Evolutionary conservation across 2,329 filamentous ascomycete genomes (phyloP).

Genomic region (Monosporascus sp.): DNA sequence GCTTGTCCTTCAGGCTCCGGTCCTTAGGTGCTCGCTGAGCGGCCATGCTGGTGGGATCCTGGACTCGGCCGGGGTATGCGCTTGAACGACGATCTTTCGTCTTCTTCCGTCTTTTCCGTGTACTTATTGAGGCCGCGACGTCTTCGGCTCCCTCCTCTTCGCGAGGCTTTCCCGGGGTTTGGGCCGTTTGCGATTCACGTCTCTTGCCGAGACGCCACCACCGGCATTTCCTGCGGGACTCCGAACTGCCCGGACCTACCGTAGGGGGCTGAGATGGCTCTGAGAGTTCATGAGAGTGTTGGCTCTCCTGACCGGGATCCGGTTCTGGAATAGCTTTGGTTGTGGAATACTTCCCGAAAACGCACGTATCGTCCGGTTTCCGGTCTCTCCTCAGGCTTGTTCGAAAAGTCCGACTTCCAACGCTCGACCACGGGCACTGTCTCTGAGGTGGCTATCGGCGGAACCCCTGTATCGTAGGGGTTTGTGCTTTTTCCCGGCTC

Average conservation of each 20-base stretch:
- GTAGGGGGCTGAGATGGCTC: neutral
- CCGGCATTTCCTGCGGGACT: neutral
- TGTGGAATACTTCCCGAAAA: neutral
- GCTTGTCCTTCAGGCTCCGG: neutral
- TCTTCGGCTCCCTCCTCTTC: neutral
- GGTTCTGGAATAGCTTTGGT: neutral
- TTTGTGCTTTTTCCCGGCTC: conserved; percentile 25
- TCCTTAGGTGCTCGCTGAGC: neutral
- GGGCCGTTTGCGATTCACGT: neutral
- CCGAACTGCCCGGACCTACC: neutral
- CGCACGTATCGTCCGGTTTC: neutral
- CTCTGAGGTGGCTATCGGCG: neutral
- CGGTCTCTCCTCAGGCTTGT: neutral
- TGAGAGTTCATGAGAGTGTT: neutral
- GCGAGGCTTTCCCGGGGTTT: neutral
- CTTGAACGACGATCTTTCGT: conserved; percentile 1
- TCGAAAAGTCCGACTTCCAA: neutral
- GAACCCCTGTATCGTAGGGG: conserved; percentile 24
- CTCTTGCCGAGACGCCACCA: conserved; percentile 8
- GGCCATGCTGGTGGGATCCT: neutral
- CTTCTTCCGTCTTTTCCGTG: conserved; percentile 4
- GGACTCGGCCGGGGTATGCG: neutral
- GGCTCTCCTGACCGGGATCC: neutral
- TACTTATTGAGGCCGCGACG: neutral
- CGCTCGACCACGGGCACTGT: neutral